Base-by-base conservation (phyloP, 2,329 filamentous ascomycete species). In the Coleophoma crateriformis region DNA sequence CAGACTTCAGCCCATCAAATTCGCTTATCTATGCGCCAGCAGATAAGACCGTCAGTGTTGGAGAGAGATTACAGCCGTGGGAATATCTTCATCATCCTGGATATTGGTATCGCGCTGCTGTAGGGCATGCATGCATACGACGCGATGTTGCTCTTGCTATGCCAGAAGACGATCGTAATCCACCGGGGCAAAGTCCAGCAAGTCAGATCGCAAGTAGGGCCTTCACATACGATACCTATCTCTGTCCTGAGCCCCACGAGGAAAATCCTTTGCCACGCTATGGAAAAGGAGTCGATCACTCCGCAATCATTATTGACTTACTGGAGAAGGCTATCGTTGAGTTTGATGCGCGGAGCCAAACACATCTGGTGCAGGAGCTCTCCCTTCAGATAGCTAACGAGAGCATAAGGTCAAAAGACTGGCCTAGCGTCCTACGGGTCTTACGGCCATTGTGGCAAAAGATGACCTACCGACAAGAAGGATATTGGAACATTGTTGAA, bases 51-150 rank as follows among this genome's bases (percentile, higher is more conserved):
- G 70, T 82, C 20, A 53, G 59, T 5, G 66, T 77, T 38, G 76
- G 75, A 15, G 81, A 85, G 52, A 71, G 80, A 12, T 61, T 84
- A 5, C 75, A 78, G 34, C 82, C 83, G 0, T 85, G 80, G 78
- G 82, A 86, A 55, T 63, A 76, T 35, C 69, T 87, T 7, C 83
- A 87, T 54, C 83, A 87, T 59, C 73, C 77, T 1, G 83, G 83
- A 6, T 87, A 86, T 60, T 87, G 84, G 81, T 82, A 82, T 56
- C 77, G 79, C 13, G 65, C 76, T 41, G 82, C 82, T 1, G 78
- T 80, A 4, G 73, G 74, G n/a, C 79, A 85, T 56, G 67, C 78
- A 1, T 68, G 71, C 3, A 68, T 73, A 14, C 76, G 83, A 8
- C 74, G 79, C 38, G 69, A 64, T 19, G 63, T 83, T 40, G 82